Conservation (phyloP, 2,329 filamentous ascomycete genomes). For the Paecilomyces variotii region DNA sequence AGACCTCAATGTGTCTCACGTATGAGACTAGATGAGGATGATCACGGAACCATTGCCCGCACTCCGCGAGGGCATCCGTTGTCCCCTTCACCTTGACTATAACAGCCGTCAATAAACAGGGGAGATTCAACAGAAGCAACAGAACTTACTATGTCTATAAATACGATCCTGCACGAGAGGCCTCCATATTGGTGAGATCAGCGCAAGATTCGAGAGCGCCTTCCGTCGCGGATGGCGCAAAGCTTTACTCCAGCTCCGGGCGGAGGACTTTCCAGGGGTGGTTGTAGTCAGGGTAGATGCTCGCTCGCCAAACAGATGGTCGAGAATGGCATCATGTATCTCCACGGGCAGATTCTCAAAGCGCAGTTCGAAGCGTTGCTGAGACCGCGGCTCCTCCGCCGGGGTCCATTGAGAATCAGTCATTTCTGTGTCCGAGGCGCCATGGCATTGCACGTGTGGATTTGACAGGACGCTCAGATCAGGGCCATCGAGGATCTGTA, state of each 20-base stretch:
- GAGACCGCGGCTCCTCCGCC: slow-evolving; percentile 3
- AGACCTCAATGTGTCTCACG: slow-evolving; percentile 66
- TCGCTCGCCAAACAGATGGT: slow-evolving; percentile 62
- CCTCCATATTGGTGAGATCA: slow-evolving; percentile 55
- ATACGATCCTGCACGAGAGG: slow-evolving; percentile 61
- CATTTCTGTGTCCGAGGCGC: slow-evolving; percentile 16
- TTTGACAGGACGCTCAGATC: slow-evolving; percentile 12
- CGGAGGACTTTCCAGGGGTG: slow-evolving; percentile 43
- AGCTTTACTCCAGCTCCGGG: slow-evolving; percentile 56
- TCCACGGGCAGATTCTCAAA: slow-evolving; percentile 53
- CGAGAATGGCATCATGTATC: slow-evolving; percentile 64
- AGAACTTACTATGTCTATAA: slow-evolving; percentile 53
- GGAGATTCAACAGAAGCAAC: neutral
- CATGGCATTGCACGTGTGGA: slow-evolving; percentile 12
- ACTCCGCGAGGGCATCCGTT: slow-evolving; percentile 51
- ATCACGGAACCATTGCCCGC: slow-evolving; percentile 52
- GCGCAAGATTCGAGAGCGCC: slow-evolving; percentile 57
- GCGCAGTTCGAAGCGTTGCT: slow-evolving; percentile 10
- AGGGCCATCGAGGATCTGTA: slow-evolving; percentile 16
- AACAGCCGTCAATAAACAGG: neutral
- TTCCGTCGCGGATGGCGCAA: slow-evolving; percentile 60
- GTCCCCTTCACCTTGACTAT: slow-evolving; percentile 65
- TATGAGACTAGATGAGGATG: slow-evolving; percentile 54
- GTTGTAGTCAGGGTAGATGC: slow-evolving; percentile 54
- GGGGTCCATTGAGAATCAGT: slow-evolving; percentile 15